Conservation (phyloP, 305 asterid genomes). For the Fraxinus floribunda region DNA sequence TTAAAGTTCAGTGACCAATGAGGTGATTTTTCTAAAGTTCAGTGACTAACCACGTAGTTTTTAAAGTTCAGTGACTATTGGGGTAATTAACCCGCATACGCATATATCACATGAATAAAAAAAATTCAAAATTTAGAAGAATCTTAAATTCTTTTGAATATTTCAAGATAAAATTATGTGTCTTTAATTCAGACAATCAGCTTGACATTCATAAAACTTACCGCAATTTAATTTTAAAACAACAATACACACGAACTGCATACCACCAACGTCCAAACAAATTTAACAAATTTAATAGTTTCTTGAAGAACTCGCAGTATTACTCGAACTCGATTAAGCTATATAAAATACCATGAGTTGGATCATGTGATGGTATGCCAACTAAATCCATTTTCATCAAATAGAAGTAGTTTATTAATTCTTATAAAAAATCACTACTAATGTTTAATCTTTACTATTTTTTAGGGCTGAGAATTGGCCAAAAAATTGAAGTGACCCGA, state of each 20-base stretch:
- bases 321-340: background rate
- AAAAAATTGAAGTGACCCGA: background rate
- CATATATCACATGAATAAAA: no score
- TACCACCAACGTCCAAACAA: background rate
- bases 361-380: background rate
- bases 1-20: no score
- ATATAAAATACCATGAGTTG: background rate
- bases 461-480: background rate
- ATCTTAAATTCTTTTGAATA: no score
- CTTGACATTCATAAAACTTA: no score
- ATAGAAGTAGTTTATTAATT: background rate
- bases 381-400: background rate
- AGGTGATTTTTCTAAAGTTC: no score
- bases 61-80: no score
- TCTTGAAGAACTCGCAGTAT: background rate
- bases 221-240: no score
- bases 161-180: background rate
- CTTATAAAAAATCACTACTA: background rate
- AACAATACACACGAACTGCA: no score
- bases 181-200: background rate
- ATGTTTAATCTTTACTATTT: background rate
- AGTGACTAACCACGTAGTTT: no score
- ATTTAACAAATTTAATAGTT: background rate
- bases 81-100: no score
- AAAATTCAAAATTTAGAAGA: no score